Conservation (phyloP, 805 yeast genomes). For the Monosporozyma aerobia region DNA sequence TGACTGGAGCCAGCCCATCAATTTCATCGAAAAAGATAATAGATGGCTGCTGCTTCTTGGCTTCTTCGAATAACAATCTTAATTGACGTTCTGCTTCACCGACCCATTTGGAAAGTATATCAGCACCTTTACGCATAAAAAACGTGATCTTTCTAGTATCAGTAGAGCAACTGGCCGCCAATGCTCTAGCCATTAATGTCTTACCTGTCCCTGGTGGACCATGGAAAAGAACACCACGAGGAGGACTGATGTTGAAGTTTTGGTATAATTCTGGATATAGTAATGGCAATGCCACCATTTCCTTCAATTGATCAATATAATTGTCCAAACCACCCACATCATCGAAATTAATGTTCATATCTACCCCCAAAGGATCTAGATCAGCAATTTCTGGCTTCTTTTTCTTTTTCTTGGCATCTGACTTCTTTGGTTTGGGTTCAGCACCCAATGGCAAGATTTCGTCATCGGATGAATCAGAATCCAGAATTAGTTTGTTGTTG, state of each 20-base stretch:
- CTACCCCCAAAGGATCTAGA: constrained; percentile 87
- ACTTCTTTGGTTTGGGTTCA: constrained; percentile 29
- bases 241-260: constrained; percentile 86
- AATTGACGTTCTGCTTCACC: constrained; percentile 98
- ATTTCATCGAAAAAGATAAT: constrained; percentile 96
- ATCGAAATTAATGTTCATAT: constrained; percentile 73
- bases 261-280: constrained; percentile 90
- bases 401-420: constrained; percentile 27
- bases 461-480: constrained; percentile 58
- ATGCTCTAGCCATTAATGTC: constrained; percentile 93
- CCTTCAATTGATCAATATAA: constrained; percentile 86
- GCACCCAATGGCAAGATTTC: constrained; percentile 44
- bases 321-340: constrained; percentile 88
- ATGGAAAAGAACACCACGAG: constrained; percentile 93
- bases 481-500: constrained; percentile 28
- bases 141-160: constrained; percentile 82
- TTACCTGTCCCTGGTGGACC: constrained; percentile 99
- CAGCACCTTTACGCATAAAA: constrained; percentile 98
- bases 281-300: constrained; percentile 91
- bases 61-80: constrained; percentile 86
- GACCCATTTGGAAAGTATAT: constrained; percentile 94
- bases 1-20: constrained; percentile 95
- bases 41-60: constrained; percentile 89
- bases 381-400: constrained; percentile 64
- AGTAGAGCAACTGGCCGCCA: constrained; percentile 90